Evolutionary conservation across 1,139 yeast species (phyloP).

Genomic region (Pichia sp.): DNA sequence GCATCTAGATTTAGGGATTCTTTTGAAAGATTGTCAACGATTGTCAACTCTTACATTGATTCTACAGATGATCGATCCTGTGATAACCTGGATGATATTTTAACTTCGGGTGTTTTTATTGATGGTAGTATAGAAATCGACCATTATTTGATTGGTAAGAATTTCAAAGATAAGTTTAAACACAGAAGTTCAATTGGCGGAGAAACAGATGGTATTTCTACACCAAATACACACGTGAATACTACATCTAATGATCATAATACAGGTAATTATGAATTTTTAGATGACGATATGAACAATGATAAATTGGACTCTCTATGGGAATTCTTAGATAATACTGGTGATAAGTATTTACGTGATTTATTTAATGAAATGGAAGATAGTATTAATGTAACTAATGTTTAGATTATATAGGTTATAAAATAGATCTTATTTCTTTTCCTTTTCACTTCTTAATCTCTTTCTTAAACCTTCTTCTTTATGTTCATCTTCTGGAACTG

Average conservation of each 20-base stretch:
- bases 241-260: no score
- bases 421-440: slow-evolving; percentile 17
- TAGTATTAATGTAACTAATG: slow-evolving; percentile 5
- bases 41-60: slow-evolving; percentile 15
- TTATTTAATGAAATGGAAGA: slow-evolving; percentile 27
- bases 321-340: slow-evolving; percentile 28
- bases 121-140: slow-evolving; percentile 20
- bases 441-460: slow-evolving; percentile 23
- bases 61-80: background rate
- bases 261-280: background rate
- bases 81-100: slow-evolving; percentile 2
- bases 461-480: slow-evolving; percentile 24
- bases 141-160: slow-evolving; percentile 14
- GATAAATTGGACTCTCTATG: slow-evolving; percentile 17
- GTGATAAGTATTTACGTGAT: slow-evolving; percentile 25
- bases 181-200: slow-evolving; percentile 6
- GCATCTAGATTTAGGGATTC: slow-evolving; percentile 24
- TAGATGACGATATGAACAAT: background rate
- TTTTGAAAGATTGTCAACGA: slow-evolving; percentile 18
- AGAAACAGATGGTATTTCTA: slow-evolving; percentile 5
- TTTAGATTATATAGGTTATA: background rate
- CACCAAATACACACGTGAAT: background rate
- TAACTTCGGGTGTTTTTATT: slow-evolving; percentile 13
- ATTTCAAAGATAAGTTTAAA: slow-evolving; percentile 10
- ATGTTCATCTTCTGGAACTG: slow-evolving; percentile 22